A percentile compares a stretch with the other conserved stretches of the same genome.
Conservation (phyloP, 257 asterid species). For the Jacaranda mimosifolia region DNA sequence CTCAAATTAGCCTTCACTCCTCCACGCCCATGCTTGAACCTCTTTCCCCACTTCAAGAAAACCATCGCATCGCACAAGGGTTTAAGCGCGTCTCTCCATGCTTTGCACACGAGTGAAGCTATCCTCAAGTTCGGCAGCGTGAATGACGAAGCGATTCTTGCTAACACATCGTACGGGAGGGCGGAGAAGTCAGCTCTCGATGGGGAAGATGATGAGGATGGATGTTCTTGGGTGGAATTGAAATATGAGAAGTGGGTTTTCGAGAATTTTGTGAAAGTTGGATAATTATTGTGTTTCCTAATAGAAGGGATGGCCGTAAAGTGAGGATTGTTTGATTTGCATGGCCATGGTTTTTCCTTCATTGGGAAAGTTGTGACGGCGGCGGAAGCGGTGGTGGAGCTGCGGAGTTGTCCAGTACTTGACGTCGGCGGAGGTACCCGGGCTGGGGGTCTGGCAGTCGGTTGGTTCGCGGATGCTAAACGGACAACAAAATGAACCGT, state of each 20-base stretch:
- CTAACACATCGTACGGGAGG: conserved; percentile 67
- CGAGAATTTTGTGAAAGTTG: conserved; percentile 24
- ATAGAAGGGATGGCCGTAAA: conserved; percentile 45
- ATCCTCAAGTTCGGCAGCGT: conserved; percentile 59
- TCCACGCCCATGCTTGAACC: conserved; percentile 78
- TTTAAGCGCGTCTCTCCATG: conserved; percentile 81
- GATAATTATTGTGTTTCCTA: conserved; percentile 29
- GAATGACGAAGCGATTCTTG: conserved; percentile 63
- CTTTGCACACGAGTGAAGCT: conserved; percentile 74
- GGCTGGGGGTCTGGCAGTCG: background rate
- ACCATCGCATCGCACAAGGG: conserved; percentile 79
- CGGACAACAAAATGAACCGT: background rate
- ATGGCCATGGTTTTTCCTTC: conserved; percentile 59
- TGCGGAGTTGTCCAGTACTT: background rate
- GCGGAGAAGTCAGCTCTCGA: conserved; percentile 47
- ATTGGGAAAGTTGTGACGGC: conserved; percentile 27
- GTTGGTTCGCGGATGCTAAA: background rate
- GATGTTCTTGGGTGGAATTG: conserved; percentile 20
- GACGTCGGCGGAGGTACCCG: conserved; percentile 4
- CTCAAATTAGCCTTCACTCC: conserved; percentile 56
- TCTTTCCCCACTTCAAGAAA: conserved; percentile 66
- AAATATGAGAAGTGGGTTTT: conserved; percentile 24
- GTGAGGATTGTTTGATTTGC: conserved; percentile 45
- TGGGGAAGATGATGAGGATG: conserved; percentile 24
- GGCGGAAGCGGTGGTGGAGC: conserved; percentile 8